A percentile compares a stretch with the other conserved stretches of the same genome.
phyloP scores from a whole-genome alignment of 2,329 filamentous ascomycete species.

The Simplicillium sp. region DNA sequence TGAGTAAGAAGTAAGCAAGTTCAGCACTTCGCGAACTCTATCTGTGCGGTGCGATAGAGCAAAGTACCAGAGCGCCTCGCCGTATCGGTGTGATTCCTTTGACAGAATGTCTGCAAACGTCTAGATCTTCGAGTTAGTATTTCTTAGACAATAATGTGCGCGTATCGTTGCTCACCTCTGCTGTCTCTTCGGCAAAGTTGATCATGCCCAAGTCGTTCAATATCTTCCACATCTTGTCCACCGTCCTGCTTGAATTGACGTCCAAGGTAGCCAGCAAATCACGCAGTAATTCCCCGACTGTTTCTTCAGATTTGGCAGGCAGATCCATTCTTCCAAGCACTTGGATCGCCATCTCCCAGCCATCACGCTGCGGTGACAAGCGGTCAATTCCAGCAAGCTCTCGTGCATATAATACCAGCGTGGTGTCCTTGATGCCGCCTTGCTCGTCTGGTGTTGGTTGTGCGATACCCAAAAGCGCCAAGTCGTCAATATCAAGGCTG shows the following conservation, averaged over 20 bases:
- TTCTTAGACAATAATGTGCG: background rate
- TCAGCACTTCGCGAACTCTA: slow-evolving; percentile 78
- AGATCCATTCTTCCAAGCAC: slow-evolving; percentile 76
- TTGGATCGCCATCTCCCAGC: slow-evolving; percentile 84
- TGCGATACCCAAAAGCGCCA: slow-evolving; percentile 69
- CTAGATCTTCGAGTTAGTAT: slow-evolving; percentile 33
- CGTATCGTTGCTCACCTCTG: slow-evolving; percentile 54
- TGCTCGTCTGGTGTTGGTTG: slow-evolving; percentile 47
- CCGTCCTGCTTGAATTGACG: slow-evolving; percentile 58
- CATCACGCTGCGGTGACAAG: slow-evolving; percentile 46
- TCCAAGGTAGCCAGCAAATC: slow-evolving; percentile 53
- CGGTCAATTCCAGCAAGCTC: slow-evolving; percentile 49
- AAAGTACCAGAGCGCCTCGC: slow-evolving; percentile 83
- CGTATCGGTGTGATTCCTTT: slow-evolving; percentile 66
- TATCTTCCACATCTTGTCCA: slow-evolving; percentile 74
- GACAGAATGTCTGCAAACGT: slow-evolving; percentile 74
- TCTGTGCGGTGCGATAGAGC: slow-evolving; percentile 68
- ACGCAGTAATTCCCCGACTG: slow-evolving; percentile 62
- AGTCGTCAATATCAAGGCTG: slow-evolving; percentile 71
- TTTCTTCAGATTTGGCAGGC: slow-evolving; percentile 57
- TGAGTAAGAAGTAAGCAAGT: slow-evolving; percentile 79
- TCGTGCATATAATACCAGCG: slow-evolving; percentile 68
- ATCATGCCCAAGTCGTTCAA: slow-evolving; percentile 71
- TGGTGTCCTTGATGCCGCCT: slow-evolving; percentile 66
- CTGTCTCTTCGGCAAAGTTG: slow-evolving; percentile 69